Conservation (phyloP, 768 basidiomycete genomes). For the Lepiota subincarnata region DNA sequence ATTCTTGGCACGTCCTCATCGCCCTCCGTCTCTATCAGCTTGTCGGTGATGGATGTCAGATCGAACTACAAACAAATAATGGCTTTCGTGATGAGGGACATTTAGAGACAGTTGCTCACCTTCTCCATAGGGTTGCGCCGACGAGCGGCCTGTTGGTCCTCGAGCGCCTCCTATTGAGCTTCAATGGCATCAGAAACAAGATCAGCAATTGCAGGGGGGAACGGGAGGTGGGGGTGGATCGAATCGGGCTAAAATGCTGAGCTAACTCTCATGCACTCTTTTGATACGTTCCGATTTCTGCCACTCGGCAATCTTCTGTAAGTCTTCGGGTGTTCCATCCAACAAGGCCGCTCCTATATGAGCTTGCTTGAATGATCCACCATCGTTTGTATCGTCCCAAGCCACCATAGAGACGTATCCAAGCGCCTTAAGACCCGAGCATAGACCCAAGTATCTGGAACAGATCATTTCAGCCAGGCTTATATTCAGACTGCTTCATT, state of each 20-base stretch:
- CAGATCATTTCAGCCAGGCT: slow-evolving; percentile 70
- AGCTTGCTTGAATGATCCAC: slow-evolving; percentile 96
- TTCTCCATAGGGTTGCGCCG: slow-evolving; percentile 89
- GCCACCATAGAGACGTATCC: slow-evolving; percentile 97
- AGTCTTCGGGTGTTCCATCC: slow-evolving; percentile 87
- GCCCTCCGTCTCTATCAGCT: slow-evolving; percentile 86
- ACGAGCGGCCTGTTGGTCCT: slow-evolving; percentile 59
- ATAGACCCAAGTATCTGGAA: slow-evolving; percentile 97
- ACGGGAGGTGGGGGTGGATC: slow-evolving; percentile 92
- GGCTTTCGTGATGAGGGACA: not conserved
- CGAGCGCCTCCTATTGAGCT: slow-evolving; percentile 79
- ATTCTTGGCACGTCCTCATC: slow-evolving; percentile 96
- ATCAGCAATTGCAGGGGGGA: slow-evolving; percentile 81
- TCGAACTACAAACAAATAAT: slow-evolving; percentile 25
- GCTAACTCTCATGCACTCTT: slow-evolving; percentile 95
- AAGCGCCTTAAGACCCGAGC: slow-evolving; percentile 76
- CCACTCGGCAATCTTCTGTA: slow-evolving; percentile 91
- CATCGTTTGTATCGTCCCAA: slow-evolving; percentile 98
- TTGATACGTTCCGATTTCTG: slow-evolving; percentile 88
- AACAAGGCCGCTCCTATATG: slow-evolving; percentile 93
- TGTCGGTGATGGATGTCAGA: slow-evolving; percentile 23
- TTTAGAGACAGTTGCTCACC: slow-evolving; percentile 38
- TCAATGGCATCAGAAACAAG: slow-evolving; percentile 87
- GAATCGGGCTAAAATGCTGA: slow-evolving; percentile 86
- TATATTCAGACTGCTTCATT: slow-evolving; percentile 78